These are phyloP conservation scores for Boletus holoroseus DNA, from an alignment of 1,284 basidiomycete genomes.

Conservation along the genomic window DNA sequence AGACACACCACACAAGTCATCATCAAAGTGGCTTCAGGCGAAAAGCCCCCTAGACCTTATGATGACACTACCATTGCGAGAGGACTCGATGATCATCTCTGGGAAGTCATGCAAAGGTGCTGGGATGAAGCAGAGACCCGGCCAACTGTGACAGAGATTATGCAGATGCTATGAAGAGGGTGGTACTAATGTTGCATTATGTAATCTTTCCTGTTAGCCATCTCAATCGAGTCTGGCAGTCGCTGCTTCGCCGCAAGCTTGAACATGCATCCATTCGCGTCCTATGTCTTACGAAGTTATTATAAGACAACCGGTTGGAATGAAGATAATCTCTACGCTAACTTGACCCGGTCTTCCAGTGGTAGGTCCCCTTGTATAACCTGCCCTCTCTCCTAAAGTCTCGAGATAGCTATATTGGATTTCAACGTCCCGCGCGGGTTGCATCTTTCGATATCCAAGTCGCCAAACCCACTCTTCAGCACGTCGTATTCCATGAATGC, in stretches of 20 bases:
- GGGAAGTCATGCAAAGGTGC: constrained; percentile 42
- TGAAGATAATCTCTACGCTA: constrained; percentile 90
- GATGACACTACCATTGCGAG: constrained; percentile 34
- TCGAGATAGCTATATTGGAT: constrained; percentile 68
- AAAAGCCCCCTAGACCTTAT: constrained; percentile 40
- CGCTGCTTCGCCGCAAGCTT: neutral
- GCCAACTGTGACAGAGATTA: constrained; percentile 41
- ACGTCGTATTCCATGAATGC: constrained; percentile 91
- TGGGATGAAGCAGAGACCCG: constrained; percentile 38
- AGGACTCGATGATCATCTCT: constrained; percentile 45
- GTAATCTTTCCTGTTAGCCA: constrained; percentile 7
- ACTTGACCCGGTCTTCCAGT: constrained; percentile 83
- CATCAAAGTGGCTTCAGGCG: constrained; percentile 39
- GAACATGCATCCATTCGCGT: constrained; percentile 76
- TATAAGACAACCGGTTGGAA: constrained; percentile 93
- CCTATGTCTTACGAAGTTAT: constrained; percentile 85
- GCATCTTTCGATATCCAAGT: constrained; percentile 80
- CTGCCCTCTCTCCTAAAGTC: constrained; percentile 3
- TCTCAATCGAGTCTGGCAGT: neutral
- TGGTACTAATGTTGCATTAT: constrained; percentile 2
- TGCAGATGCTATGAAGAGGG: constrained; percentile 20
- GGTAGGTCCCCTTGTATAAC: constrained; percentile 44
- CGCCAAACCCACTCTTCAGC: constrained; percentile 84
- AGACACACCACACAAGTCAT: constrained; percentile 48
- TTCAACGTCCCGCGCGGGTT: constrained; percentile 77